Evolutionary conservation across 331 rosid genomes (phyloP), one percentile per base, ranked within the genome.

Genomic region (Malus hybrid): DNA sequence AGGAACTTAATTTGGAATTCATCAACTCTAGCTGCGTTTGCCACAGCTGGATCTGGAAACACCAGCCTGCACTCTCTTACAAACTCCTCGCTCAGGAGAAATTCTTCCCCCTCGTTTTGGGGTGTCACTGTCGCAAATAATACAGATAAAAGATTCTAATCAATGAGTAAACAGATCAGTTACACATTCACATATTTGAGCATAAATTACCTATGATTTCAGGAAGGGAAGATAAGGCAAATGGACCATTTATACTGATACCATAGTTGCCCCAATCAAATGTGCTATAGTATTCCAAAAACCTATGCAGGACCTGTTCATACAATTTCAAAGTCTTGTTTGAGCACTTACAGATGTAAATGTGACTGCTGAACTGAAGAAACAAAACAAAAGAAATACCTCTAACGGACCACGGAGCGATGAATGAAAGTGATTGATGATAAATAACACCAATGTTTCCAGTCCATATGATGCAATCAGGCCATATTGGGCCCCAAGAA

Each of bases 381-480:
- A 19, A 70, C 16, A 55, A 64, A 44, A 6, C 18, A 29, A 39
- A 74, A 72, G 32, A 58, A 66, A 83, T 81, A 93, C 98, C 71
- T 90, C 92, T 34, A 93, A 76, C 61, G 98, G 97, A 78, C 93
- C 96, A 83, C 80, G 80, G 67, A 93, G 73, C 52, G 90, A 85
- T 73, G 61, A 71, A 82, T 91, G 96, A 82, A 84, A 93, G 72
- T 77, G 87, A 84, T 91, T 78, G 79, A 93, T 86, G 79, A 93
- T 73, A 79, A 86, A 87, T 63, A 93, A 82, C 78, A 93, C 93
- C 81, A 93, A 56, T 6, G 93, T 90, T 76, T 93, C 98, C 71
- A 93, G 80, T 69, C 96, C 98, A 86, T 93, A 93, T 61, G 98
- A 88, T 63, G 97, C 89, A 74, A 93, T 83, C 87, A 93, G 78